A percentile compares a stretch with the other conserved stretches of the same genome.
Conservation (phyloP, 1,284 basidiomycete species). For the Athelia psychrophila region DNA sequence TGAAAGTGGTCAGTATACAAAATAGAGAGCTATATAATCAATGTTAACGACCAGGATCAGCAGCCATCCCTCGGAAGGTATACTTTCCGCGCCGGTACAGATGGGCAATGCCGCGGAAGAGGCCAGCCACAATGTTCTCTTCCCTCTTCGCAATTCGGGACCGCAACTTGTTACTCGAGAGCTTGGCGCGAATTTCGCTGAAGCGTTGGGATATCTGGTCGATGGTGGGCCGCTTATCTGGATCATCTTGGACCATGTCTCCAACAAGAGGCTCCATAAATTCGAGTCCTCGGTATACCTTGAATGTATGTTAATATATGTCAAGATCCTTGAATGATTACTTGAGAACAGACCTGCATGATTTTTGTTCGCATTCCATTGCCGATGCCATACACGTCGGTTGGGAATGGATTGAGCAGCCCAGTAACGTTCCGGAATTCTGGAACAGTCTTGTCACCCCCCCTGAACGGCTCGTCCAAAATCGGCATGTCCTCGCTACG, state of each 20-base stretch:
- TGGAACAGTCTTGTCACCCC: constrained; percentile 12
- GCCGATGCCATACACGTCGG: constrained; percentile 21
- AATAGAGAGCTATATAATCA: no score
- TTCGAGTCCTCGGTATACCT: background rate
- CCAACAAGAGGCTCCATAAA: background rate
- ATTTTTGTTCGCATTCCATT: constrained; percentile 12
- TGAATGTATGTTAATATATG: background rate
- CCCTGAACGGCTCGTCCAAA: constrained; percentile 7
- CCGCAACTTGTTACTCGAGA: background rate
- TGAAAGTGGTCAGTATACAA: no score
- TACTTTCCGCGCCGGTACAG: no score
- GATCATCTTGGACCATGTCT: constrained; percentile 25
- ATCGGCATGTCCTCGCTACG: background rate
- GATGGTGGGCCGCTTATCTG: constrained; percentile 24
- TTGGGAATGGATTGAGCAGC: constrained; percentile 15
- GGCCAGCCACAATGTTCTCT: background rate
- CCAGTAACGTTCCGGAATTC: constrained; percentile 6
- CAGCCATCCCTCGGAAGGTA: no score
- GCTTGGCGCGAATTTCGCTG: constrained; percentile 7
- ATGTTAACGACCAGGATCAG: no score
- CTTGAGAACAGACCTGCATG: constrained; percentile 2
- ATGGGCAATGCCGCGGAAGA: background rate
- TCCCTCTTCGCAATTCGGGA: background rate
- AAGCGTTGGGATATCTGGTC: constrained; percentile 23
- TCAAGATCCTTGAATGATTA: no score